A percentile compares a stretch with the other conserved stretches of the same genome.
These are phyloP conservation scores for Chlorociboria aeruginascens DNA, from an alignment of 495 filamentous ascomycete species.

Conservation along the genomic window DNA sequence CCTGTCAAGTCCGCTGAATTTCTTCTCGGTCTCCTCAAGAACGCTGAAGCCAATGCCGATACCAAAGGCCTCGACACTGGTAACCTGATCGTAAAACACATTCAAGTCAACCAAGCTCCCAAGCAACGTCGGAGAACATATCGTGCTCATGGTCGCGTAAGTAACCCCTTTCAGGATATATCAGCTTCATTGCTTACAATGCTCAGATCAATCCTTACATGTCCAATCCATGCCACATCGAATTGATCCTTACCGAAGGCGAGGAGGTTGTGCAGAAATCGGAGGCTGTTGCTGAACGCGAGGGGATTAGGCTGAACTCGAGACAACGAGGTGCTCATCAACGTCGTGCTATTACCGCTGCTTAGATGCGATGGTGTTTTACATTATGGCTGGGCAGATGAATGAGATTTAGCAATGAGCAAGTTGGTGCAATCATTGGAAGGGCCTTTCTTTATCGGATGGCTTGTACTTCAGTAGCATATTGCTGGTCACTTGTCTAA, in stretches of 20 bases:
- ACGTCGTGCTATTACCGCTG: conserved; percentile 71
- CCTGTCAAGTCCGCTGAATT: conserved; percentile 98
- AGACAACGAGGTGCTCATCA: conserved; percentile 78
- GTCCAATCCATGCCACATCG: conserved; percentile 99
- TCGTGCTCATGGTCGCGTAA: conserved; percentile 98
- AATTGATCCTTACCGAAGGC: conserved; percentile 95
- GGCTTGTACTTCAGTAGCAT: conserved; percentile 17
- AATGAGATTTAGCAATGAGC: conserved; percentile 8
- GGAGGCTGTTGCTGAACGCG: conserved; percentile 46
- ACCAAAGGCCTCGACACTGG: conserved; percentile 96
- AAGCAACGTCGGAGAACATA: conserved; percentile 97
- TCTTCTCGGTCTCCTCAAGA: conserved; percentile 93
- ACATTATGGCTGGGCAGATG: conserved; percentile 12
- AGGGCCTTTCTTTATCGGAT: not conserved
- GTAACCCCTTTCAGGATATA: conserved; percentile 26
- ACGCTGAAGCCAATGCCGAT: conserved; percentile 98
- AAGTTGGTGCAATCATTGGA: conserved; percentile 10
- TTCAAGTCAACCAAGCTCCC: conserved; percentile 99
- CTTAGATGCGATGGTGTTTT: conserved; percentile 24
- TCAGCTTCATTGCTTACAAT: not conserved
- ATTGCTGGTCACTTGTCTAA: conserved; percentile 9
- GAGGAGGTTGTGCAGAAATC: conserved; percentile 86
- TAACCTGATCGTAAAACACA: conserved; percentile 96
- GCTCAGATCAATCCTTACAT: conserved; percentile 96
- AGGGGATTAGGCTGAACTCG: conserved; percentile 55